Conservation (phyloP, 306 rosid genomes). For the Lathyrus oleraceus region DNA sequence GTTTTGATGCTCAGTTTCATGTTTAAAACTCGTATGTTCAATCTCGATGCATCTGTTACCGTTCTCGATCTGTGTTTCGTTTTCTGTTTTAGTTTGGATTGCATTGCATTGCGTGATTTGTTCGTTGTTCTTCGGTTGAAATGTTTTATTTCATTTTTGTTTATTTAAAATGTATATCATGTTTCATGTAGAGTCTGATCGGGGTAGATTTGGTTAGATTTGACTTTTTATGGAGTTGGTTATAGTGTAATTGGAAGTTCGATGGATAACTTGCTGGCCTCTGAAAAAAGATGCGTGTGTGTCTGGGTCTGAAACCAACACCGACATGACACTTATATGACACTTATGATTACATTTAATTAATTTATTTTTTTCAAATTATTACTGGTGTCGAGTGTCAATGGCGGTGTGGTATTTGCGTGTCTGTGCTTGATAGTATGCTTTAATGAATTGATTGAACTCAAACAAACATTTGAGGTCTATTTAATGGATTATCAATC, state of each 20-base stretch:
- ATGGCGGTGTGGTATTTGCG: too few species aligned
- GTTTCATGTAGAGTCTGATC: conserved; percentile 12
- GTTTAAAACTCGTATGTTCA: neutral
- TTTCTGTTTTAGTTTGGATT: neutral
- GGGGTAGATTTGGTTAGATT: conserved; percentile 11
- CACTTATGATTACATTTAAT: too few species aligned
- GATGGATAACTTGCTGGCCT: neutral
- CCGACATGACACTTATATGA: too few species aligned
- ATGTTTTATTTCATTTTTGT: neutral
- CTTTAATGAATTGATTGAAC: neutral
- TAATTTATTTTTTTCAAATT: too few species aligned
- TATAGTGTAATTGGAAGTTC: neutral
- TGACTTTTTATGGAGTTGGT: neutral
- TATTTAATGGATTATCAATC: neutral
- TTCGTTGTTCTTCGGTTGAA: neutral
- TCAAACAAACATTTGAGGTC: neutral
- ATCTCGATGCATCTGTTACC: neutral
- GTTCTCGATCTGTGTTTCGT: neutral
- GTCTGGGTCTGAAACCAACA: too few species aligned
- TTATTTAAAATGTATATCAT: neutral
- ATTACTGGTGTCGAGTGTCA: too few species aligned
- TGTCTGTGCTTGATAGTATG: too few species aligned
- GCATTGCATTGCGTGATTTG: neutral
- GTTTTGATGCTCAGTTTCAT: neutral
- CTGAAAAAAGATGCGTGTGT: too few species aligned